Conservation (phyloP, 345 rosid genomes). For the Gossypium anomalum region DNA sequence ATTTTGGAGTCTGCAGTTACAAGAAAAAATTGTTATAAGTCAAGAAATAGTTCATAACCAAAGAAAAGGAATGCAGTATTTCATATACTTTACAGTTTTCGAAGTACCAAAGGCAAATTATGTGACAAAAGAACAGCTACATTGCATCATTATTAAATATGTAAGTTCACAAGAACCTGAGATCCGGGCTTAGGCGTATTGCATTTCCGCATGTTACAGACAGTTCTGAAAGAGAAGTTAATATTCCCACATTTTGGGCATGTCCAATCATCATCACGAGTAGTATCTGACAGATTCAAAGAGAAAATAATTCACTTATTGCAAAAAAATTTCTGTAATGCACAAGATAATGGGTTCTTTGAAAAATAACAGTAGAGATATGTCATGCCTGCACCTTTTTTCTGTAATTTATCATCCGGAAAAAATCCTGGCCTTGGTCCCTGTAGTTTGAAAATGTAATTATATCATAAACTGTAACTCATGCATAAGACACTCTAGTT, state of each 20-base stretch:
- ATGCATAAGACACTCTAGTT: not conserved
- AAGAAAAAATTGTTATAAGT: conserved; percentile 22
- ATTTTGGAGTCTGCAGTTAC: conserved; percentile 55
- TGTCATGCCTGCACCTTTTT: conserved; percentile 48
- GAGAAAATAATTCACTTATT: conserved; percentile 6
- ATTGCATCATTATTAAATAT: not conserved
- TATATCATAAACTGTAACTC: not conserved
- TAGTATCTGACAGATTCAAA: conserved; percentile 42
- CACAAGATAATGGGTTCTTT: not conserved
- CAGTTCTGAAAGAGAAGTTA: conserved; percentile 85
- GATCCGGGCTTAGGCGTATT: conserved; percentile 94
- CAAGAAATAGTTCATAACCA: not conserved
- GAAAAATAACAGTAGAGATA: not conserved
- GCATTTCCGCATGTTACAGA: conserved; percentile 99
- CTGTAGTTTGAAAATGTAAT: conserved; percentile 32
- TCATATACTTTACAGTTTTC: not conserved
- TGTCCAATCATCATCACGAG: conserved; percentile 93
- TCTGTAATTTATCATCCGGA: conserved; percentile 72
- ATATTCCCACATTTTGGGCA: conserved; percentile 96
- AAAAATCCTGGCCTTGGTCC: conserved; percentile 80
- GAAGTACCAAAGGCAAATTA: not conserved
- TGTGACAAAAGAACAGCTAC: not conserved
- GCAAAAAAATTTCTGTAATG: not conserved
- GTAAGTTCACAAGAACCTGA: conserved; percentile 52
- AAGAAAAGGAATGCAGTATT: not conserved